Base-by-base conservation (phyloP, 2,329 filamentous ascomycete species). In the Fusarium mexicanum region DNA sequence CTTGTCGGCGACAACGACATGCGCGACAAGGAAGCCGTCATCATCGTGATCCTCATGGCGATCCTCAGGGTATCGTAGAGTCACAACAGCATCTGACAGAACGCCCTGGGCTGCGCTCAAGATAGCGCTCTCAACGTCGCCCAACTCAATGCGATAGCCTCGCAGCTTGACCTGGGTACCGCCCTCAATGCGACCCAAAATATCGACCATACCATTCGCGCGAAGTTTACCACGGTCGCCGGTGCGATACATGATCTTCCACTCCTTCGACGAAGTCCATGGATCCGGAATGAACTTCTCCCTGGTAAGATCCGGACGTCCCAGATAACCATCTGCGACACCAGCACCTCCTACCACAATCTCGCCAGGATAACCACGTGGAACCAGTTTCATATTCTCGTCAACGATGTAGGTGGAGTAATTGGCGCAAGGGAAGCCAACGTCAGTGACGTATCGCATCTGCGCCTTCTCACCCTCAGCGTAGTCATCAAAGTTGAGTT, bases 131-230 rank as follows among this genome's bases (percentile, higher is more conserved):
- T 73, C 71, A 6, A 79, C 59, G 5, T 89, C 88, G 7, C 79
- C 73, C 2, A 89, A 76, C 20, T 89, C 86, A 31, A 88, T 82
- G 2, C 85, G 81, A 6, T 85, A 59, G 2, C 85, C 86, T 5
- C 81, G 78, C 4, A 88, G 75, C 71, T 88, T 88, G 69, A 88
- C 76, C 48, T 86, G 82, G 2, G 81, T 84, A 59, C 87, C 85
- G 8, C 83, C 84, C 3, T 67, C 76, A 3, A 84, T 81, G 0
- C 85, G 83, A 1, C 84, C 84, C 11, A 80, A 61, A 37, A 84
- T 76, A 3, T 80, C 59, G 2, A 87, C 72, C 0, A 74, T 67
- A 3, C 85, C 85, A 37, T 84, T 80, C 0, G 65, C 26, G 2
- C 64, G 64, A 31, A 85, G 73, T 6, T 48, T 51, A 0, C 74